phyloP scores from a whole-genome alignment of 2,329 filamentous ascomycete genomes.

The Trichoderma pleuroti region DNA sequence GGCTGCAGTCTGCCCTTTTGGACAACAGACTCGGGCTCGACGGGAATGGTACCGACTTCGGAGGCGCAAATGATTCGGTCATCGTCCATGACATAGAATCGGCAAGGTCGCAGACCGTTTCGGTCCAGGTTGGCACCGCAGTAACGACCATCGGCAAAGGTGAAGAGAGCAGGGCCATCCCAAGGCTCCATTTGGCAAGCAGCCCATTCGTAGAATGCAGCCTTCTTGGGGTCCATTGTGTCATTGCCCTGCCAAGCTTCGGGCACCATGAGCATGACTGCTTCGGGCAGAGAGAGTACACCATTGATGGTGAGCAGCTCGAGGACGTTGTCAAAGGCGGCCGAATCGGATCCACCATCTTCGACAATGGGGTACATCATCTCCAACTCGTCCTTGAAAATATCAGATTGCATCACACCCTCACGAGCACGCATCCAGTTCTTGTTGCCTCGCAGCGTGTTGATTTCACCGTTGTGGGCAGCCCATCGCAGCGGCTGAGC shows the following conservation, averaged over 20 bases:
- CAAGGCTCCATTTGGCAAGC: conserved; percentile 99
- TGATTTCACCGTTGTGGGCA: conserved; percentile 98
- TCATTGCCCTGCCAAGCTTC: conserved; percentile 96
- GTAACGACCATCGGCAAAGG: conserved; percentile 93
- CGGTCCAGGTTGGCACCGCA: conserved; percentile 95
- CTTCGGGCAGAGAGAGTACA: conserved; percentile 89
- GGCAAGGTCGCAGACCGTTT: conserved; percentile 90
- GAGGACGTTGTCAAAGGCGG: conserved; percentile 94
- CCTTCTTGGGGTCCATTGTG: conserved; percentile 89
- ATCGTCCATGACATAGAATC: conserved; percentile 95
- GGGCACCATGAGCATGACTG: conserved; percentile 97
- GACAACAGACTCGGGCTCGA: conserved; percentile 84
- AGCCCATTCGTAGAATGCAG: conserved; percentile 97
- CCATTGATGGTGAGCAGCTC: conserved; percentile 94
- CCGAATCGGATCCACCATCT: conserved; percentile 93
- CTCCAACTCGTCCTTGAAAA: conserved; percentile 91
- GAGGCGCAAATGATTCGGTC: conserved; percentile 97
- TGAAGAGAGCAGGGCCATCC: conserved; percentile 96
- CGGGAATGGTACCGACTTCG: conserved; percentile 87
- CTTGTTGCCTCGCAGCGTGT: conserved; percentile 95
- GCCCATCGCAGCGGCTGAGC: conserved; percentile 95
- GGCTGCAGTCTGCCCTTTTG: conserved; percentile 93
- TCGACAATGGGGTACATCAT: conserved; percentile 90
- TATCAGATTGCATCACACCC: conserved; percentile 86
- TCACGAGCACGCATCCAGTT: conserved; percentile 99